Evolutionary conservation across 345 rosid genomes (phyloP).

Genomic region (Excoecaria agallocha): DNA sequence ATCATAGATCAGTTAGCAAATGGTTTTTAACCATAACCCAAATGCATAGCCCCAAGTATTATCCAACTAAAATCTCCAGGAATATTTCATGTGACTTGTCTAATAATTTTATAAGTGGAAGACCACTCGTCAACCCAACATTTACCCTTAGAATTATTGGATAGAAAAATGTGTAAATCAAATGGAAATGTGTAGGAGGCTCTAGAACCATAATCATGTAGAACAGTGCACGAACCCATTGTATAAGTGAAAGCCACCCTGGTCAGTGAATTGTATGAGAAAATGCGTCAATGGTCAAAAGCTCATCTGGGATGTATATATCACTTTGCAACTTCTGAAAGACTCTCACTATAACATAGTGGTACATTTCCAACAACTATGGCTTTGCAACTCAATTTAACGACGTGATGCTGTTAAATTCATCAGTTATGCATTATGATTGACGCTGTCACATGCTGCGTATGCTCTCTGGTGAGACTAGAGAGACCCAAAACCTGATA

Average conservation of each 20-base stretch:
- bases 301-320: too few species aligned
- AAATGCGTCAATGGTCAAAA: too few species aligned
- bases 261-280: too few species aligned
- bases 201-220: background rate
- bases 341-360: background rate
- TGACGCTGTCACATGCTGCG: too few species aligned
- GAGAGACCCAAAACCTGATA: too few species aligned
- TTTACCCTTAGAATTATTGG: background rate
- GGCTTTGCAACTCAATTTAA: too few species aligned
- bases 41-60: background rate
- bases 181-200: background rate
- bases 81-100: background rate
- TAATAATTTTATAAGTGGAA: background rate
- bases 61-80: background rate
- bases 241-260: too few species aligned
- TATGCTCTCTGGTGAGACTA: too few species aligned
- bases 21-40: background rate
- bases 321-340: too few species aligned
- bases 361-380: background rate
- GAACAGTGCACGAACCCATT: too few species aligned
- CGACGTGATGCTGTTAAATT: too few species aligned
- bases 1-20: background rate
- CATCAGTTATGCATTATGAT: too few species aligned
- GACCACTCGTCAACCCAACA: background rate
- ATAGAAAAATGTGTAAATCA: background rate